These are phyloP conservation scores for Thraustotheca clavata DNA, from an alignment of 352 stramenopile species.

Conservation along the genomic window DNA sequence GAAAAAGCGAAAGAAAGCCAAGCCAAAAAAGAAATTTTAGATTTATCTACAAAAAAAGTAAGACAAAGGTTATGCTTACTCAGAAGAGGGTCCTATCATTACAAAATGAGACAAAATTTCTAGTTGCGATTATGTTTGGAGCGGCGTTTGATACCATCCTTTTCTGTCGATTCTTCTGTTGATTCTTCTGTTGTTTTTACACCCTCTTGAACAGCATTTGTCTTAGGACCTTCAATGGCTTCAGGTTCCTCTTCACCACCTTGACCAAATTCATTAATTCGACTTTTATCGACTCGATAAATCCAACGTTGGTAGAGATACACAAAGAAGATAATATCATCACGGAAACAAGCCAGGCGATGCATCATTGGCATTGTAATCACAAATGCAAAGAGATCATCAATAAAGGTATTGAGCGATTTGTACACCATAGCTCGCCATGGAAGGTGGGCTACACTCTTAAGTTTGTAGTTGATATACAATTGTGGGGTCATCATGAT, in stretches of 20 bases:
- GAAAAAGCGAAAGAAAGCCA: conserved; percentile 24
- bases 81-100: too few relatives aligned
- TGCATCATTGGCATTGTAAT: conserved; percentile 99
- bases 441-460: conserved; percentile 93
- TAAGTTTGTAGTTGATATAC: conserved; percentile 98
- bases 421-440: conserved; percentile 98
- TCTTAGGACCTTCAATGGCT: background rate
- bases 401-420: conserved; percentile 97
- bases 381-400: conserved; percentile 96
- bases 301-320: conserved; percentile 99
- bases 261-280: conserved; percentile 92
- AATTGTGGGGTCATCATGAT: conserved; percentile 98
- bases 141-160: background rate
- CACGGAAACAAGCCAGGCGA: conserved; percentile 95
- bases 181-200: background rate
- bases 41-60: background rate
- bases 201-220: background rate
- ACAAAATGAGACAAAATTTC: background rate
- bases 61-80: too few relatives aligned
- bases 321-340: conserved; percentile 99
- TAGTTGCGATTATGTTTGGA: conserved; percentile 1
- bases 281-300: conserved; percentile 88
- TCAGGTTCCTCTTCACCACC: conserved; percentile 40
- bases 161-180: background rate
- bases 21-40: background rate